Evolutionary conservation across 2,329 filamentous ascomycete genomes (phyloP).

Genomic region (Ceratocystis cubensis): DNA sequence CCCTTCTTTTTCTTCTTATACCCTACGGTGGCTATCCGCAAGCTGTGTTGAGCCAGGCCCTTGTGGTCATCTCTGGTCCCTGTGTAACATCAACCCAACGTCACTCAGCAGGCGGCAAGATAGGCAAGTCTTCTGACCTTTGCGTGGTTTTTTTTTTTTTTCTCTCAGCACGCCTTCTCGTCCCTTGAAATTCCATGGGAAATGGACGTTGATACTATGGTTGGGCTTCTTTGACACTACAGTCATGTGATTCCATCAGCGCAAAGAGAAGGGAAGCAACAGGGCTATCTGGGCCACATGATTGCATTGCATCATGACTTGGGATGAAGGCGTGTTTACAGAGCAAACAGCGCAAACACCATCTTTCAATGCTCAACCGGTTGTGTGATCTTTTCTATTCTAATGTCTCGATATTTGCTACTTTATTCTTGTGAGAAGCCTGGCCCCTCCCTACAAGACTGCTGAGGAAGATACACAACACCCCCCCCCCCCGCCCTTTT

Average conservation of each 20-base stretch:
- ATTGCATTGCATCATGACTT: neutral
- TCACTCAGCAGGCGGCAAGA: neutral
- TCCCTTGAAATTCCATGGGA: no score
- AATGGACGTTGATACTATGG: neutral
- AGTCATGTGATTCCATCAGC: neutral
- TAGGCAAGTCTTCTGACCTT: neutral
- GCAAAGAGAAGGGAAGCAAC: neutral
- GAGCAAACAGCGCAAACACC: neutral
- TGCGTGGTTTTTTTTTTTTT: neutral
- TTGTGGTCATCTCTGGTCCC: no score
- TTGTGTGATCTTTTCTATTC: neutral
- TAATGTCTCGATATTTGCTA: neutral
- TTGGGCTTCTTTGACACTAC: neutral
- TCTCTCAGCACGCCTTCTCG: no score
- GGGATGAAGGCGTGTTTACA: neutral
- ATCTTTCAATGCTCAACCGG: neutral
- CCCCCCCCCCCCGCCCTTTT: neutral
- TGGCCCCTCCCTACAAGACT: no score
- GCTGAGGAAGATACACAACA: neutral
- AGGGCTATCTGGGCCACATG: neutral
- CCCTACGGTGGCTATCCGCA: neutral
- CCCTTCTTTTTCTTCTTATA: no score
- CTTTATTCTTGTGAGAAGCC: neutral
- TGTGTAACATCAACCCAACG: neutral
- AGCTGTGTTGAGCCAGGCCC: neutral